Evolutionary conservation across 2,329 filamentous ascomycete species (phyloP), one percentile per base, ranked within the genome.

Genomic region (Fusarium vanettenii): DNA sequence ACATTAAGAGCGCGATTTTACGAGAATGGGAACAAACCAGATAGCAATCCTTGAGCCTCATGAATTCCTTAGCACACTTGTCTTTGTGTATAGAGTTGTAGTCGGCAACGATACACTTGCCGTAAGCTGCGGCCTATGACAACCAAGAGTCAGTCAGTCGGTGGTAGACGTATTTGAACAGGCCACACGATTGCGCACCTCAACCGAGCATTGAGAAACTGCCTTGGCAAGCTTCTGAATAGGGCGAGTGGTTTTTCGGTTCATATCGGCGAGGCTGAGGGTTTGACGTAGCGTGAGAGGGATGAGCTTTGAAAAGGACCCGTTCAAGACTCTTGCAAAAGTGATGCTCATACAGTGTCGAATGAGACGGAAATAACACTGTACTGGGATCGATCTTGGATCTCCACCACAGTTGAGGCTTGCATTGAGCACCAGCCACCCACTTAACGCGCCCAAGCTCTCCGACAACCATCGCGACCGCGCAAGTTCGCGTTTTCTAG

Each of bases 41-140:
- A 80, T 95, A 97, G 81, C 96, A 98, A 76, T 97, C 88, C 82
- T 97, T 98, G 59, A 98, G 83, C 75, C 86, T 91, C 83, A 97
- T 86, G 77, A 99, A 98, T 80, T 98, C 95, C 67, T 91, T 91
- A 6, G 89, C 88, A 80, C 97, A 99, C 87, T 97, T 97, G 81
- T 98, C 94, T 81, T 97, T 97, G 78, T 95, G 90, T 4, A 98
- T 91, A 5, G 95, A 91, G 80, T 96, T 96, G 84, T 97, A 98
- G 81, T 98, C 96, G 43, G 91, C 90, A 60, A 96, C 89, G 74
- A 99, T 92, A 82, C 97, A 99, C 87, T 95, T 95, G 76, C 96
- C 97, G 80, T 98, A 99, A 14, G 90, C 87, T 4, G 94, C 88
- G 62, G 94, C 93, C 96, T 98, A 55, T 37, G 39, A 22, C 45